Conservation (phyloP, 2,329 filamentous ascomycete species). For the Fusarium napiforme region DNA sequence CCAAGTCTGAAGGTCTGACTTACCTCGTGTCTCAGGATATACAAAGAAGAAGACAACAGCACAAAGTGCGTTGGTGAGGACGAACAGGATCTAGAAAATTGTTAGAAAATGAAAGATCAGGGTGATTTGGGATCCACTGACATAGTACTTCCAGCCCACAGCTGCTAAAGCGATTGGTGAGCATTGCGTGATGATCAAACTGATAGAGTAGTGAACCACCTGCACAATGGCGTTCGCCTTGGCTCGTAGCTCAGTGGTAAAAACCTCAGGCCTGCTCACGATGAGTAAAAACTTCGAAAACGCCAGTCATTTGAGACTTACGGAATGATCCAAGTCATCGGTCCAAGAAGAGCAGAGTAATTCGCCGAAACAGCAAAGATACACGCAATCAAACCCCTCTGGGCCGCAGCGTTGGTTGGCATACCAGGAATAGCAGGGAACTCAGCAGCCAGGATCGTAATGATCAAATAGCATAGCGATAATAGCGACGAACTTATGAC, state of each 20-base stretch:
- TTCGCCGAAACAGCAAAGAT: slow-evolving; percentile 50
- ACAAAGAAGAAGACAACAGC: slow-evolving; percentile 49
- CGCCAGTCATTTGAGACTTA: slow-evolving; percentile 26
- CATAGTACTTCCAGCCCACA: slow-evolving; percentile 56
- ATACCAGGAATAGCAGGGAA: slow-evolving; percentile 51
- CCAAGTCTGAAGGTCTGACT: accelerated
- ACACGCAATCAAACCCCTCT: slow-evolving; percentile 53
- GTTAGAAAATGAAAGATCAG: accelerated
- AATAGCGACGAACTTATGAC: slow-evolving; percentile 51
- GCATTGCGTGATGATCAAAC: slow-evolving; percentile 54
- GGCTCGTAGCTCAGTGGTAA: slow-evolving; percentile 53
- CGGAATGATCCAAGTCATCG: slow-evolving; percentile 58
- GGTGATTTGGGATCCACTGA: slow-evolving; percentile 8
- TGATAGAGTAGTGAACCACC: slow-evolving; percentile 55
- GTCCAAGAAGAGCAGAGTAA: slow-evolving; percentile 53
- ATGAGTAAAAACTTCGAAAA: accelerated
- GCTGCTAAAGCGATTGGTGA: slow-evolving; percentile 53
- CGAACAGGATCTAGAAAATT: slow-evolving; percentile 49
- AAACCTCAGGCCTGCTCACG: slow-evolving; percentile 50
- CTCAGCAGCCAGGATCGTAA: slow-evolving; percentile 52
- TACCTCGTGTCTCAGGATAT: slow-evolving; percentile 54
- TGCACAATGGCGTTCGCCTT: slow-evolving; percentile 56
- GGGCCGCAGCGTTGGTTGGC: slow-evolving; percentile 52
- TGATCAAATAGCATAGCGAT: slow-evolving; percentile 52
- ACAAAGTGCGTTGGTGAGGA: slow-evolving; percentile 53